phyloP scores from a whole-genome alignment of 1,284 basidiomycete genomes.

The Rhodotorula sp. region DNA sequence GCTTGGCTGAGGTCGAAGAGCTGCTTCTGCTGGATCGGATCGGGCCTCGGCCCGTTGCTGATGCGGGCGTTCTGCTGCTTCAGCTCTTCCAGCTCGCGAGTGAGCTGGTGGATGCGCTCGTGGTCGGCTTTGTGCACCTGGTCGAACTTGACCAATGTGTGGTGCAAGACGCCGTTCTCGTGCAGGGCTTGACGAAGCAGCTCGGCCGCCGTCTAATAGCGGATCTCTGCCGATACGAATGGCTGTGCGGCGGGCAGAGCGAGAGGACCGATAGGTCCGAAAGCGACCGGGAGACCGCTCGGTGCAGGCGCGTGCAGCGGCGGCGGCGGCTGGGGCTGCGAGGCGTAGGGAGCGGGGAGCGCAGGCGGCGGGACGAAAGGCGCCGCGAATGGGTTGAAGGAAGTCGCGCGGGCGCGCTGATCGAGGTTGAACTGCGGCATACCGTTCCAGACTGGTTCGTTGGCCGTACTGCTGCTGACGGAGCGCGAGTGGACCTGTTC shows the following conservation, averaged over 20 bases:
- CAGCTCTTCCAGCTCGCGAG: neutral
- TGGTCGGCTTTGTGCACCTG: neutral
- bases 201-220: neutral
- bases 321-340: neutral
- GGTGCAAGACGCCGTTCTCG: neutral
- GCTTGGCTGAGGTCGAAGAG: neutral
- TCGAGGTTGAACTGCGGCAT: neutral
- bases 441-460: neutral
- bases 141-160: slow-evolving; percentile 4
- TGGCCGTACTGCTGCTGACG: no score
- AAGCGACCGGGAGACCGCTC: neutral
- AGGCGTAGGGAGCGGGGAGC: neutral
- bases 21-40: neutral
- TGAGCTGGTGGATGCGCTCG: neutral
- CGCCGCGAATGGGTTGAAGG: neutral
- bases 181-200: neutral
- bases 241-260: no score
- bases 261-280: neutral
- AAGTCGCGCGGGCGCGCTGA: neutral
- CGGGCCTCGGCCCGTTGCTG: no score
- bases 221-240: neutral
- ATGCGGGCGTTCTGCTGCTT: neutral
- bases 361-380: neutral
- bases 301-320: neutral
- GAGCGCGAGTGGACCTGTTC: no score